phyloP scores from a whole-genome alignment of 106 monocot genomes.

The Dioscorea zingiberensis region DNA sequence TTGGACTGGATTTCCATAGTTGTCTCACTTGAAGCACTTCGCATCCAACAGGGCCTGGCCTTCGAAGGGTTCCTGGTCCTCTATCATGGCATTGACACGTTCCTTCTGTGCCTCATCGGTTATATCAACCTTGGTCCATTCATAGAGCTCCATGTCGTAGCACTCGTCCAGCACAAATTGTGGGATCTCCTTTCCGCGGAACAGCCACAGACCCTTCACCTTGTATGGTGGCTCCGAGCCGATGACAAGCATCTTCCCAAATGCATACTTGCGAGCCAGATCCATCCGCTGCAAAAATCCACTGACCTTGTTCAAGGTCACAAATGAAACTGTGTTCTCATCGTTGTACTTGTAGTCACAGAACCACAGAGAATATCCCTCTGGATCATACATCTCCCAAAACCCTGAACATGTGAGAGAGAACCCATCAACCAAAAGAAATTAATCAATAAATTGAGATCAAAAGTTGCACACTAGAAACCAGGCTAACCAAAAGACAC shows the following conservation, averaged over 20 bases:
- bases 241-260: conserved; percentile 73
- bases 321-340: conserved; percentile 63
- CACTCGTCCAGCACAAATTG: conserved; percentile 54
- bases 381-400: conserved; percentile 71
- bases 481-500: no score
- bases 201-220: conserved; percentile 66
- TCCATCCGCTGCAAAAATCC: conserved; percentile 73
- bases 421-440: background rate
- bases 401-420: conserved; percentile 30
- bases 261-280: conserved; percentile 59
- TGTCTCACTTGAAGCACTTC: conserved; percentile 52
- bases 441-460: no score
- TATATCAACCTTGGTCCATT: conserved; percentile 53
- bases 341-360: conserved; percentile 67
- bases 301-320: conserved; percentile 63
- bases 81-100: conserved; percentile 57
- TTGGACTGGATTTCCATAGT: no score
- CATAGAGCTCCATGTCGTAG: conserved; percentile 71
- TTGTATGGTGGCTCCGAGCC: conserved; percentile 51
- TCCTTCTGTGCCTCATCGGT: conserved; percentile 62
- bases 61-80: conserved; percentile 72
- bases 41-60: conserved; percentile 57
- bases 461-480: no score
- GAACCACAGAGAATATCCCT: conserved; percentile 71
- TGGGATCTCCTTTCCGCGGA: conserved; percentile 55